A percentile compares a stretch with the other conserved stretches of the same genome.
These are phyloP conservation scores for Pseudopithomyces chartarum DNA, from an alignment of 2,329 filamentous ascomycete species.

Conservation along the genomic window DNA sequence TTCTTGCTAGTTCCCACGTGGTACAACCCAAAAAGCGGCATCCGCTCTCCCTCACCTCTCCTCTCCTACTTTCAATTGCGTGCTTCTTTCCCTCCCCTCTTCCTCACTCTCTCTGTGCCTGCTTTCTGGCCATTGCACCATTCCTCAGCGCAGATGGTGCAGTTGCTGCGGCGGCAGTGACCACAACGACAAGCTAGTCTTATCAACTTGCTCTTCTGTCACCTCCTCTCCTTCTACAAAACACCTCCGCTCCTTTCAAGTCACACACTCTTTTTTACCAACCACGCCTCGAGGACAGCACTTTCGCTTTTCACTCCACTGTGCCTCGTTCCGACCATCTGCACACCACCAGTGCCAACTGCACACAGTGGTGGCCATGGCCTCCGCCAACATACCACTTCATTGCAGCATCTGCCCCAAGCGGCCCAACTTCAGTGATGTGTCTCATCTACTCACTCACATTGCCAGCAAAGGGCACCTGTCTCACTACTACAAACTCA, in stretches of 20 bases:
- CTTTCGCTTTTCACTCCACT: constrained; percentile 23
- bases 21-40: constrained; percentile 29
- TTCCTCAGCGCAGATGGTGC: constrained; percentile 21
- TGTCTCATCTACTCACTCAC: constrained; percentile 91
- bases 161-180: constrained; percentile 28
- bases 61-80: constrained; percentile 26
- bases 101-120: constrained; percentile 12
- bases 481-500: constrained; percentile 79
- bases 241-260: constrained; percentile 44
- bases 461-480: constrained; percentile 92
- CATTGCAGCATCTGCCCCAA: constrained; percentile 84
- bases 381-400: constrained; percentile 63
- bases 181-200: constrained; percentile 27
- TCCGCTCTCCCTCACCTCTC: constrained; percentile 32
- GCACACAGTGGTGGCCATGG: constrained; percentile 40
- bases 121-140: constrained; percentile 11
- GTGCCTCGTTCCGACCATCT: constrained; percentile 19
- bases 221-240: constrained; percentile 39
- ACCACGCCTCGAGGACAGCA: constrained; percentile 33
- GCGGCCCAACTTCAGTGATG: constrained; percentile 80
- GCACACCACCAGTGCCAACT: constrained; percentile 7
- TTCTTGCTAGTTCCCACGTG: constrained; percentile 38
- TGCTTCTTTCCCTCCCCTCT: constrained; percentile 33
- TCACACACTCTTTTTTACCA: constrained; percentile 27
- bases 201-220: constrained; percentile 31